Percentiles rank a stretch among this genome's conserved stretches.
phyloP scores from a whole-genome alignment of 2,329 filamentous ascomycete species.

The Emergomyces pasteurianus region DNA sequence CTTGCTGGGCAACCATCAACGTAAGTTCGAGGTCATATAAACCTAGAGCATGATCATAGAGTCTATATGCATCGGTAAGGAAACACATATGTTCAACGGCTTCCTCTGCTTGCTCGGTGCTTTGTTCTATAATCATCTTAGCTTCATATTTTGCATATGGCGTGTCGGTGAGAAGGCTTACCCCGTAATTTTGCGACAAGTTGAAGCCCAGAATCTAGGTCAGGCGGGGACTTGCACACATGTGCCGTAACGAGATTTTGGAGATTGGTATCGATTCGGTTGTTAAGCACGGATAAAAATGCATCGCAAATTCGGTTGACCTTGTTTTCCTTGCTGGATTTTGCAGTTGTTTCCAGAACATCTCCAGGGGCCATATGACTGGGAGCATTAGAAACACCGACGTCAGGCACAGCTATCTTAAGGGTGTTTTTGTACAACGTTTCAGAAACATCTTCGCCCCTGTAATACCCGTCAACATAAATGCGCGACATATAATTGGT shows the following conservation, averaged over 20 bases:
- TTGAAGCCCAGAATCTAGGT: slow-evolving; percentile 69
- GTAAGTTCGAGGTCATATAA: slow-evolving; percentile 86
- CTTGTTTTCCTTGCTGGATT: slow-evolving; percentile 41
- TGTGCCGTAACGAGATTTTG: slow-evolving; percentile 93
- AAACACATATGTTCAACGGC: slow-evolving; percentile 97
- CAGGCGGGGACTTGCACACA: slow-evolving; percentile 84
- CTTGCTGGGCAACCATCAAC: slow-evolving; percentile 84
- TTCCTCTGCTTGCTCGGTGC: slow-evolving; percentile 63
- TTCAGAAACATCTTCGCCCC: slow-evolving; percentile 83
- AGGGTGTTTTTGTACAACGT: slow-evolving; percentile 89
- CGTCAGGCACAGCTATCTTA: slow-evolving; percentile 26
- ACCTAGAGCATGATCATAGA: slow-evolving; percentile 83
- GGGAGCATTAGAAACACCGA: slow-evolving; percentile 11
- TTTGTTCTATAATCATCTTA: slow-evolving; percentile 36
- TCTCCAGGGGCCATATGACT: background rate
- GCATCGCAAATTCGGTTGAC: slow-evolving; percentile 83
- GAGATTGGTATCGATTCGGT: slow-evolving; percentile 52
- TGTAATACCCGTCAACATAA: slow-evolving; percentile 17
- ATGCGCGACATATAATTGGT: background rate
- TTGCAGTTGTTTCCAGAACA: background rate
- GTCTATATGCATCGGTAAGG: slow-evolving; percentile 78
- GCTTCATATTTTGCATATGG: slow-evolving; percentile 1
- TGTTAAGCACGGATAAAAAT: slow-evolving; percentile 56
- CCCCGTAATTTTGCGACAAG: slow-evolving; percentile 62
- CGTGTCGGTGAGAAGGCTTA: slow-evolving; percentile 13